Conservation (phyloP, 805 yeast genomes). For the Lipomyces mesembrius region DNA sequence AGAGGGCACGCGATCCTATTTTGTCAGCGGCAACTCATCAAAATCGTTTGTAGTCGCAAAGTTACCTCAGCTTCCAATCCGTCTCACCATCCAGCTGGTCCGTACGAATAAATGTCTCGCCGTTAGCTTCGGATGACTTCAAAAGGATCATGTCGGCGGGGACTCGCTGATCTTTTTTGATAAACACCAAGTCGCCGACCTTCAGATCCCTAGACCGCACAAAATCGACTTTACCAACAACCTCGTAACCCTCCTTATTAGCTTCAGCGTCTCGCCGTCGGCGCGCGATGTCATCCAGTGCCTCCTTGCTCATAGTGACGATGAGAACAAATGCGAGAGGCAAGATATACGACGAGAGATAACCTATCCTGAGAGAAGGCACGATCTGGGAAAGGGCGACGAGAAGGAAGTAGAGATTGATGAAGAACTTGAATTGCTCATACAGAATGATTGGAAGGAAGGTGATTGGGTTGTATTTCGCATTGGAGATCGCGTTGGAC, state of each 20-base stretch:
- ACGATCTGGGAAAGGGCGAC: slow-evolving; percentile 94
- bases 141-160: slow-evolving; percentile 92
- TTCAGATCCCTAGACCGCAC: slow-evolving; percentile 65
- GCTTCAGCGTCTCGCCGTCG: slow-evolving; percentile 89
- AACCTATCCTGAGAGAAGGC: slow-evolving; percentile 90
- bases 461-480: slow-evolving; percentile 86
- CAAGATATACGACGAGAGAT: slow-evolving; percentile 86
- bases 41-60: neutral
- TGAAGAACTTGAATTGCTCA: slow-evolving; percentile 96
- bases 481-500: slow-evolving; percentile 86
- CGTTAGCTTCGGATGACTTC: slow-evolving; percentile 77
- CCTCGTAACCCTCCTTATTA: slow-evolving; percentile 80
- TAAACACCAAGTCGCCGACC: slow-evolving; percentile 82
- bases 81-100: slow-evolving; percentile 99
- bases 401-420: slow-evolving; percentile 85
- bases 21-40: neutral
- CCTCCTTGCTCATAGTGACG: slow-evolving; percentile 95
- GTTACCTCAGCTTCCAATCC: slow-evolving; percentile 86
- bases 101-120: slow-evolving; percentile 92
- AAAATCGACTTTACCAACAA: slow-evolving; percentile 43
- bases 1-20: slow-evolving; percentile 35
- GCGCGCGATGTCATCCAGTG: slow-evolving; percentile 89
- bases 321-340: slow-evolving; percentile 91
- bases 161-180: slow-evolving; percentile 80
- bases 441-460: slow-evolving; percentile 87